phyloP scores from a whole-genome alignment of 2,329 filamentous ascomycete genomes.

The Ceratocystis papillata region DNA sequence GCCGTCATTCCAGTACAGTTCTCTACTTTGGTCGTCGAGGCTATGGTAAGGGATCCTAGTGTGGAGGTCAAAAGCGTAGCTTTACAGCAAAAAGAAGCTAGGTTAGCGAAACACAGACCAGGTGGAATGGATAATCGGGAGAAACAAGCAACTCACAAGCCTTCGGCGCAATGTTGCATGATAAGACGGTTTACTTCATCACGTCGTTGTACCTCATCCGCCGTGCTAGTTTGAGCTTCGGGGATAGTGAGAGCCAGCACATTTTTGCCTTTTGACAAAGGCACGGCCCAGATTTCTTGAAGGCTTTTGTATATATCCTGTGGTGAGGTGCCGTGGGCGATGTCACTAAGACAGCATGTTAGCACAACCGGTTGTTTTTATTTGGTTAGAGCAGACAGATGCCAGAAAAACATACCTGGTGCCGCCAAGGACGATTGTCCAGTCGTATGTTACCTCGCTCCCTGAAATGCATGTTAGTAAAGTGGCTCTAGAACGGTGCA shows the following conservation, averaged over 20 bases:
- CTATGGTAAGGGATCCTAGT: conserved; percentile 43
- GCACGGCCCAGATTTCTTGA: conserved; percentile 40
- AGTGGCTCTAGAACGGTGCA: neutral
- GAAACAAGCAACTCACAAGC: conserved; percentile 37
- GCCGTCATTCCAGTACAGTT: conserved; percentile 49
- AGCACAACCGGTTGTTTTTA: neutral
- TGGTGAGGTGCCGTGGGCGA: conserved; percentile 35
- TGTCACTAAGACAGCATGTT: conserved; percentile 35
- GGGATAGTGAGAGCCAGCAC: conserved; percentile 55
- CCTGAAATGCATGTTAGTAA: conserved; percentile 23
- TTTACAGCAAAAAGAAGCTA: conserved; percentile 27
- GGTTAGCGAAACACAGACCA: neutral
- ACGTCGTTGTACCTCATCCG: conserved; percentile 32
- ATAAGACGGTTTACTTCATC: conserved; percentile 45
- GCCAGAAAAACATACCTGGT: conserved; percentile 41
- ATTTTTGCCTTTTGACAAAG: conserved; percentile 40
- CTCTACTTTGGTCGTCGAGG: conserved; percentile 38
- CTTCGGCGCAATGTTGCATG: conserved; percentile 37
- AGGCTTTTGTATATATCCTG: conserved; percentile 41
- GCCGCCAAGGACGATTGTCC: conserved; percentile 53
- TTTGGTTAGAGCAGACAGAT: neutral
- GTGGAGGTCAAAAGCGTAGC: conserved; percentile 47
- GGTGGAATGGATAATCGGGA: neutral
- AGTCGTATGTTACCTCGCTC: conserved; percentile 39
- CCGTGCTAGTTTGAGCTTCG: conserved; percentile 35